Evolutionary conservation across 2,329 filamentous ascomycete species (phyloP), one percentile per base, ranked within the genome.

Genomic region (Tolypocladium cylindrosporum): DNA sequence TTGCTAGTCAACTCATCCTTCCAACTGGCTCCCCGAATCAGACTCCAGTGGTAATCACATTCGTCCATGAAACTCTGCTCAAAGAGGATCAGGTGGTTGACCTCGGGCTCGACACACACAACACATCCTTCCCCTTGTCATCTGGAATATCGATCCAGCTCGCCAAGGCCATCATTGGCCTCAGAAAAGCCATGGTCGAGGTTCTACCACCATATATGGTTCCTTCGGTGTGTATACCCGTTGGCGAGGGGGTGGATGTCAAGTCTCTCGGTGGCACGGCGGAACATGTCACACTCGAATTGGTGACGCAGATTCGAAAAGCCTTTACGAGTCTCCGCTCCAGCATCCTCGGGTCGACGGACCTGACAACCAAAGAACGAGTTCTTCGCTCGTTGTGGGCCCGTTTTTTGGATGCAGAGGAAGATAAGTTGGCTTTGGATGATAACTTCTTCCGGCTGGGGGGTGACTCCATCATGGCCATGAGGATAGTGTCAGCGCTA

Each of bases 401-500:
- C 10, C 64, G 60, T 36, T 67, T 66, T 50, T 54, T 67, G 1
- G 50, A 54, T 0, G 40, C 65, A 4, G 62, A 66, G 6, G 63
- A 65, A 7, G 61, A 62, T 24, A 65, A 66, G 55, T 24, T 67
- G 8, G 63, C 64, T 0, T 58, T 67, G 1, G 65, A 67, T n/a
- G 65, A 67, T 36, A 67, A 67, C 48, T 67, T 67, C 56, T 67
- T 67, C 62, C 65, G 65, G 1, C 63, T 67, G 19, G 65, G 65
- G 1, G 65, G 65, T 1, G 65, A 67, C 55, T 48, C 43, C n/a
- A 48, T 48, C 43, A 27, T 67, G 2, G 66, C 66, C 1, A 68
- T 68, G 66, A 61, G 64, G 14, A 64, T 68, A 58, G 66, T 67
- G 1, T 68, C 66, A 0, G 62, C 62, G 3, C 54, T 68, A 13